These are phyloP conservation scores for Hericium alpestre DNA, from an alignment of 768 basidiomycete genomes.

Conservation along the genomic window DNA sequence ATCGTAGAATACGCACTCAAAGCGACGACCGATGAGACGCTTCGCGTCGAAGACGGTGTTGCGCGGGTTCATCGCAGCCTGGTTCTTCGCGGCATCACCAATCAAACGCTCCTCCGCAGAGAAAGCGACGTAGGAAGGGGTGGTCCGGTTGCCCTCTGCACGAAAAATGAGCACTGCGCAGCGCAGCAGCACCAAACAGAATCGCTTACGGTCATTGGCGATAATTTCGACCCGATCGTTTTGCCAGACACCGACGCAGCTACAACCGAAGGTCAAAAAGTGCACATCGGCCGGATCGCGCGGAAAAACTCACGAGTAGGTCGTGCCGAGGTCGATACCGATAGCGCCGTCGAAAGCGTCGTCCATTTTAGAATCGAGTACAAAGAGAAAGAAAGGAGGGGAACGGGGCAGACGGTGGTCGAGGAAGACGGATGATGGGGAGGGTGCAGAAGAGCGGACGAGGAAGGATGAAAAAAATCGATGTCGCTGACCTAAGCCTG, in stretches of 20 bases:
- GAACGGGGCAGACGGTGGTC: too few relatives aligned
- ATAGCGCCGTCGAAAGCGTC: slow-evolving; percentile 93
- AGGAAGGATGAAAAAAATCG: slow-evolving; percentile 25
- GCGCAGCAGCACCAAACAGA: background rate
- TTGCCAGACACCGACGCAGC: slow-evolving; percentile 99
- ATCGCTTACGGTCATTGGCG: slow-evolving; percentile 79
- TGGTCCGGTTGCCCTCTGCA: slow-evolving; percentile 94
- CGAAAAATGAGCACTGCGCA: slow-evolving; percentile 2
- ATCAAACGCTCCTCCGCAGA: slow-evolving; percentile 92
- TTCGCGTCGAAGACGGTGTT: slow-evolving; percentile 99
- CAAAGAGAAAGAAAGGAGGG: slow-evolving; percentile 19
- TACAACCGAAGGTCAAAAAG: slow-evolving; percentile 20
- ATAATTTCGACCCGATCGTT: slow-evolving; percentile 99
- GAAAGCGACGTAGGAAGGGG: slow-evolving; percentile 99
- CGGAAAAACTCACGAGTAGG: slow-evolving; percentile 70
- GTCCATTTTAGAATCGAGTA: slow-evolving; percentile 44
- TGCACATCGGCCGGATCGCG: background rate
- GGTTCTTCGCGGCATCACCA: slow-evolving; percentile 97
- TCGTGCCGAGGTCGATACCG: slow-evolving; percentile 95
- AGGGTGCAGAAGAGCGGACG: slow-evolving; percentile 17
- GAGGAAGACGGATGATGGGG: slow-evolving; percentile 3
- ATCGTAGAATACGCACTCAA: slow-evolving; percentile 50
- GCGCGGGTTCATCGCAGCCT: slow-evolving; percentile 98
- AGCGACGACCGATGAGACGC: slow-evolving; percentile 95
- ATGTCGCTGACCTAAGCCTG: slow-evolving; percentile 44